phyloP scores from a whole-genome alignment of 2,329 filamentous ascomycete species.

The Aaosphaeria pasadenensis region DNA sequence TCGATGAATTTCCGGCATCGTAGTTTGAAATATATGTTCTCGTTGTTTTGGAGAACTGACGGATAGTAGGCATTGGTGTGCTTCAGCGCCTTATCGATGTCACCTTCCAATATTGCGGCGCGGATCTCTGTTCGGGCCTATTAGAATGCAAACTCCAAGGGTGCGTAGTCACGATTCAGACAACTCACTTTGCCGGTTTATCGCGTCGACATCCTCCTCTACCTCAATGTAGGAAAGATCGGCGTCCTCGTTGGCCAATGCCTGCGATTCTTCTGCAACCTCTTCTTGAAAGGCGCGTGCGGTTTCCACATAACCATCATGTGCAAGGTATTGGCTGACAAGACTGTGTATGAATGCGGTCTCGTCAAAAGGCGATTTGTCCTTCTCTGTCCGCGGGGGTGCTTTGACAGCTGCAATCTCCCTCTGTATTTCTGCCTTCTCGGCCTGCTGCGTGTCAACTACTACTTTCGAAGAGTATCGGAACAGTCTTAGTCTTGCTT shows the following conservation, averaged over 20 bases:
- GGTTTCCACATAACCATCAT: slow-evolving; percentile 94
- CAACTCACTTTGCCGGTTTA: slow-evolving; percentile 75
- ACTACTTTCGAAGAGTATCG: neutral
- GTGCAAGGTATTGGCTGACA: slow-evolving; percentile 83
- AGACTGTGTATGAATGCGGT: slow-evolving; percentile 77
- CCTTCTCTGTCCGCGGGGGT: slow-evolving; percentile 11
- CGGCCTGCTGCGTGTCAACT: slow-evolving; percentile 13
- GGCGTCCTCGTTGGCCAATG: slow-evolving; percentile 57
- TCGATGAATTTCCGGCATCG: slow-evolving; percentile 92
- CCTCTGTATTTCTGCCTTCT: slow-evolving; percentile 32
- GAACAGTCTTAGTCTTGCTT: slow-evolving; percentile 27
- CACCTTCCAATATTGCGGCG: slow-evolving; percentile 80
- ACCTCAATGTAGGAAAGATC: slow-evolving; percentile 59
- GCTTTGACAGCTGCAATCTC: slow-evolving; percentile 23
- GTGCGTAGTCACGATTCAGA: neutral
- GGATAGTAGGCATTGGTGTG: slow-evolving; percentile 77
- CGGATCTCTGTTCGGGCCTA: slow-evolving; percentile 65
- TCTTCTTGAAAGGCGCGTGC: slow-evolving; percentile 85
- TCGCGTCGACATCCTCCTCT: slow-evolving; percentile 80
- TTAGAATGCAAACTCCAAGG: slow-evolving; percentile 5
- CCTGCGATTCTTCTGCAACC: slow-evolving; percentile 68
- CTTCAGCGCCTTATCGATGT: slow-evolving; percentile 87
- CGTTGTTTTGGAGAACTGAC: slow-evolving; percentile 73
- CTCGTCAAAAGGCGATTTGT: slow-evolving; percentile 55
- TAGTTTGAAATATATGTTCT: slow-evolving; percentile 82